Conservation (phyloP, 208 protist species). For the Trypanosoma avium region DNA sequence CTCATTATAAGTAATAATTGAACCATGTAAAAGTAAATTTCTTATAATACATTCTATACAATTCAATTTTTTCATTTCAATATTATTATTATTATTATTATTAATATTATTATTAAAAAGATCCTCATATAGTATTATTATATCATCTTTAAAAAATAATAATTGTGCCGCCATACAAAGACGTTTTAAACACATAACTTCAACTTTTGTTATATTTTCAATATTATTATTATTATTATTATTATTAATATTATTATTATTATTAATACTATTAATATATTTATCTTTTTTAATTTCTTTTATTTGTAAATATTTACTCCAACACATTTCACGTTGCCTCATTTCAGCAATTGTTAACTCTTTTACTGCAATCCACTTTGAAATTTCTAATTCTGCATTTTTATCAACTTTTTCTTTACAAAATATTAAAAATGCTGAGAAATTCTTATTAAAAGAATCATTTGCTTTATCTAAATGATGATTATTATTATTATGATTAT, state of each 20-base stretch:
- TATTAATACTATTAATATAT: background rate
- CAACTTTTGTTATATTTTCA: background rate
- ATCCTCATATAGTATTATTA: background rate
- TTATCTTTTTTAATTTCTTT: background rate
- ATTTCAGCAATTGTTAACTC: conserved; percentile 10
- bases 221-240: too few species aligned
- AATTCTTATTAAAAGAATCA: too few species aligned
- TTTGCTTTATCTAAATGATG: background rate
- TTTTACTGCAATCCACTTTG: conserved; percentile 25
- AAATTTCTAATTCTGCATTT: conserved; percentile 7
- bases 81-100: background rate
- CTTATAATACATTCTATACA: conserved; percentile 4
- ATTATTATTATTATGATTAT: conserved; percentile 1
- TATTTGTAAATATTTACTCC: background rate
- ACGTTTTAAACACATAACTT: conserved; percentile 1
- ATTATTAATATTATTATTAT: too few species aligned
- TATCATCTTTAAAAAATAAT: conserved; percentile 3
- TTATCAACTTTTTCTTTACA: too few species aligned
- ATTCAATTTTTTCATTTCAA: background rate
- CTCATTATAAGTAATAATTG: background rate
- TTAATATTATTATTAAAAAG: too few species aligned
- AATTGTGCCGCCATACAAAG: conserved; percentile 21
- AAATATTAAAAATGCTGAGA: too few species aligned
- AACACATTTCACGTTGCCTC: conserved; percentile 12
- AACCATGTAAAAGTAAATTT: conserved; percentile 19